Base-by-base conservation (phyloP, 2,329 filamentous ascomycete species). In the Calonectria henricotiae region DNA sequence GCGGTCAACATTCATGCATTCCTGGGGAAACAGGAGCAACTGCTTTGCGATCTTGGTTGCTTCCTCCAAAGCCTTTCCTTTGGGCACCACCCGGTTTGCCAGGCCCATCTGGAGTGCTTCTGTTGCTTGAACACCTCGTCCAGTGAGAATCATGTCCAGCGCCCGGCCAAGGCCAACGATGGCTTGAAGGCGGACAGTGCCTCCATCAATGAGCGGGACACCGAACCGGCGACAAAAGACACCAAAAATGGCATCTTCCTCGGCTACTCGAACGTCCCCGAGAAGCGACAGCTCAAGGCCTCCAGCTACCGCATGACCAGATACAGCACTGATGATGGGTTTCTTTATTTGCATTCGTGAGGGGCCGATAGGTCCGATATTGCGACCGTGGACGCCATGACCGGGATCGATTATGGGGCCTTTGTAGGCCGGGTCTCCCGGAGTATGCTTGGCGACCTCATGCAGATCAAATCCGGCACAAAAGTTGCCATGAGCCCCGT, bases 61-160 rank as follows among this genome's bases (percentile, higher is more conserved):
- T 71, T 87, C 86, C 7, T 84, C 81, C n/a, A 87, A 67, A 4
- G 85, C 85, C 68, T 83, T 82, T 0, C 87, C 88, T 69, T 85
- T 86, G 0, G 83, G 81, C 1, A 89, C 87, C 0, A 89, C 83
- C 0, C 87, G 80, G 74, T 86, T 89, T 9, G 84, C 88, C 8
- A 90, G 79, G 0, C 87, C 88, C 80, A 89, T 87, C 1, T 75
- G 61, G 32, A 88, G 72, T 0, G 88, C 88, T 72, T 90, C 87
- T 20, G 82, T 73, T 0, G 88, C 87, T 0, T 71, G 73, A 0
- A 90, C 86, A 0, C 83, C 74, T 0, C 87, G 79, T 0, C 89
- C 88, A 0, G 88, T 90, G 5, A 90, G 79, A 17, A 89, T 88
- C 84, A 90, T 86, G 76, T 90, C 88, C 65, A 89, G 71, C 0